phyloP scores from a whole-genome alignment of 805 yeast species.

The Candida patagonica region DNA sequence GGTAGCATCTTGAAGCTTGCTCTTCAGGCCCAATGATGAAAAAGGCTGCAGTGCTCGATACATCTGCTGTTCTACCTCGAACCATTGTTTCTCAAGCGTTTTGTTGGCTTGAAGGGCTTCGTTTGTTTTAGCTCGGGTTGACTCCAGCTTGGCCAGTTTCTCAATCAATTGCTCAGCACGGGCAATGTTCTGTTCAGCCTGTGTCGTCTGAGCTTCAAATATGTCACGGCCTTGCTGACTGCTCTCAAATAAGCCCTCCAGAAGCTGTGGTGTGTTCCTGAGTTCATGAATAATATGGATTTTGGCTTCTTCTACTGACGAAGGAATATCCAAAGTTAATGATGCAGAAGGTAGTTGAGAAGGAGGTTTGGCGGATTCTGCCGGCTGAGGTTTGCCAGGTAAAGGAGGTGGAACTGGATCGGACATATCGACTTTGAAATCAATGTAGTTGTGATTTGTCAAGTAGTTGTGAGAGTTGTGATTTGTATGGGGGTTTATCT shows the following conservation, averaged over 20 bases:
- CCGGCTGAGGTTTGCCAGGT: background rate
- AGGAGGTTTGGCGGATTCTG: background rate
- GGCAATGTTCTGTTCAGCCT: conserved; percentile 22
- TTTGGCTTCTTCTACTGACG: conserved; percentile 1
- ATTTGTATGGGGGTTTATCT: no score
- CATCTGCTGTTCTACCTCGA: conserved; percentile 29
- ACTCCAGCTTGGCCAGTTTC: conserved; percentile 22
- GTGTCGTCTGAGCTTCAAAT: conserved; percentile 17
- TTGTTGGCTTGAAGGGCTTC: conserved; percentile 14
- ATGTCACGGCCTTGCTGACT: conserved; percentile 19
- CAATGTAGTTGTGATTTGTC: background rate
- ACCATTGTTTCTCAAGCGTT: conserved; percentile 29
- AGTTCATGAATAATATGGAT: conserved; percentile 6
- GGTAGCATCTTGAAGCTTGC: conserved; percentile 24
- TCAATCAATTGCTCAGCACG: conserved; percentile 23
- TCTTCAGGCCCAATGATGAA: conserved; percentile 29
- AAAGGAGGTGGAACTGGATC: conserved; percentile 1
- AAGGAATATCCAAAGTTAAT: background rate
- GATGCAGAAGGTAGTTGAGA: background rate
- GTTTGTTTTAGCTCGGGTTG: background rate
- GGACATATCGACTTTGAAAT: background rate
- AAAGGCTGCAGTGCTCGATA: conserved; percentile 29
- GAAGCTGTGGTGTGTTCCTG: conserved; percentile 3
- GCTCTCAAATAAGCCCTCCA: conserved; percentile 25
- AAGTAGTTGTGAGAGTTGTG: no score